These are phyloP conservation scores for Penicillium soppii DNA, from an alignment of 495 filamentous ascomycete genomes.

Conservation along the genomic window DNA sequence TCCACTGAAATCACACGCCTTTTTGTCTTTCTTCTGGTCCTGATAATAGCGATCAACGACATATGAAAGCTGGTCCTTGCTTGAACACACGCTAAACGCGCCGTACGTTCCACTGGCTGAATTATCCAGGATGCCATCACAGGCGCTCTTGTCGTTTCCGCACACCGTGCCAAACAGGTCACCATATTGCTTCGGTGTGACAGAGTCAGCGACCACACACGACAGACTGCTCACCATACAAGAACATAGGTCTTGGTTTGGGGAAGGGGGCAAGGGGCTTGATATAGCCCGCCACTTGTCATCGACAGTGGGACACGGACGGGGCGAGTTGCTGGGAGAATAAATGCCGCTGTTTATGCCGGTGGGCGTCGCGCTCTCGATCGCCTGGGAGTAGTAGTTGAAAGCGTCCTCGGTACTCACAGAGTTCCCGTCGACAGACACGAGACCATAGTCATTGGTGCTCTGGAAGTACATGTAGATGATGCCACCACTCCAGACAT, in stretches of 20 bases:
- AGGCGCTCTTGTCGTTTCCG: constrained; percentile 50
- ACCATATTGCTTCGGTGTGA: constrained; percentile 54
- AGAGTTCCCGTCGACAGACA: constrained; percentile 52
- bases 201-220: constrained; percentile 58
- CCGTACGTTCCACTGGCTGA: constrained; percentile 73
- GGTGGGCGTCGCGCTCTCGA: constrained; percentile 64
- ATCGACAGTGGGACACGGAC: constrained; percentile 65
- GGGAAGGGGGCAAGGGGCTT: constrained; percentile 71
- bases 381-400: constrained; percentile 63
- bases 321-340: constrained; percentile 68
- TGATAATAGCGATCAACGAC: constrained; percentile 80
- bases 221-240: constrained; percentile 74
- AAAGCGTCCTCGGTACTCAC: constrained; percentile 68
- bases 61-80: constrained; percentile 73
- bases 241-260: constrained; percentile 70
- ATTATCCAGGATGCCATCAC: constrained; percentile 71
- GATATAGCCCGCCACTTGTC: constrained; percentile 65
- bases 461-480: constrained; percentile 97
- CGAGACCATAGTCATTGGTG: constrained; percentile 82
- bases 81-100: constrained; percentile 79
- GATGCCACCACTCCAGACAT: constrained; percentile 86
- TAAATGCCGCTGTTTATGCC: constrained; percentile 62
- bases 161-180: constrained; percentile 76
- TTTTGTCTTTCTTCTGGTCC: constrained; percentile 35
- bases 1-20: constrained; percentile 78